phyloP scores from a whole-genome alignment of 768 basidiomycete species.

The Kwoniella sp. region DNA sequence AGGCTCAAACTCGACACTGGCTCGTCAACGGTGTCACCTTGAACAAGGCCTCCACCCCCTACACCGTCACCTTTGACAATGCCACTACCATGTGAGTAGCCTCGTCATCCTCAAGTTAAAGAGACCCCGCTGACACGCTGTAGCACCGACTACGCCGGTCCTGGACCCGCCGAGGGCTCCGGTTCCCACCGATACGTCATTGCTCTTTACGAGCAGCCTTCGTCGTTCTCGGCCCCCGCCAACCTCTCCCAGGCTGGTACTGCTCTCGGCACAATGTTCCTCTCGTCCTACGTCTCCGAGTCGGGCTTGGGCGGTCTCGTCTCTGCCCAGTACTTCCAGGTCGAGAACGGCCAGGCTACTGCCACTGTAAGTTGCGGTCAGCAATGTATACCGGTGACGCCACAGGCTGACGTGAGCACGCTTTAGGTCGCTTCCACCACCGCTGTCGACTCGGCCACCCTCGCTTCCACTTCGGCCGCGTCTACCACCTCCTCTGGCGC shows the following conservation, averaged over 20 bases:
- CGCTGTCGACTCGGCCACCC: conserved; percentile 64
- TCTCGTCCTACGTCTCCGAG: conserved; percentile 58
- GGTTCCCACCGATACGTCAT: conserved; percentile 76
- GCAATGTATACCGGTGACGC: not conserved
- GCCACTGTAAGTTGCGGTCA: conserved; percentile 51
- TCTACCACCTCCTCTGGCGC: conserved; percentile 23
- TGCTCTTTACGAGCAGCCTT: conserved; percentile 63
- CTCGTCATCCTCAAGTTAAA: not conserved
- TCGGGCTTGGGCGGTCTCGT: conserved; percentile 61
- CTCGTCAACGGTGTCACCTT: conserved; percentile 62
- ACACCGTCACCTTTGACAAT: conserved; percentile 38
- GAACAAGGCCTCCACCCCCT: conserved; percentile 22
- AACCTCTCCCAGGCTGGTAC: conserved; percentile 57
- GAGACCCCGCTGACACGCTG: conserved; percentile 28
- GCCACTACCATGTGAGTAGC: conserved; percentile 37
- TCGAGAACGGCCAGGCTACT: conserved; percentile 64
- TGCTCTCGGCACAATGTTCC: conserved; percentile 59
- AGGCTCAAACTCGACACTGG: conserved; percentile 65
- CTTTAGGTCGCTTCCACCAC: conserved; percentile 55
- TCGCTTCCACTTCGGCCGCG: conserved; percentile 44
- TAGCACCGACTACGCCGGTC: conserved; percentile 68
- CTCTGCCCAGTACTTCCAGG: conserved; percentile 69
- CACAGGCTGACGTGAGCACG: not conserved
- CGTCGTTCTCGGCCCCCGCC: conserved; percentile 60
- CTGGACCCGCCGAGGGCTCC: conserved; percentile 63